These are phyloP conservation scores for Entrophospora sp. DNA, from an alignment of 192 early-diverging fungal genomes.

Conservation along the genomic window DNA sequence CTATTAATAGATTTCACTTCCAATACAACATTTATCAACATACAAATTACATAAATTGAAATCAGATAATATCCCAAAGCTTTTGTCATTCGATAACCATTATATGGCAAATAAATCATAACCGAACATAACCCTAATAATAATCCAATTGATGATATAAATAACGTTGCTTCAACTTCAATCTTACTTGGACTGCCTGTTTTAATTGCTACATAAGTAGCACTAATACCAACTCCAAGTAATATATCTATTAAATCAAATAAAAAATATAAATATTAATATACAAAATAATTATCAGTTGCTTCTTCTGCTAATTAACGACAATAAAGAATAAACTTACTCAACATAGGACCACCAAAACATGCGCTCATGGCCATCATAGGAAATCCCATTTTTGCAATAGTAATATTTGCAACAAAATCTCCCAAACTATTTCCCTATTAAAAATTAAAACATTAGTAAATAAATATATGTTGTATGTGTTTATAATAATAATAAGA, in stretches of 20 bases:
- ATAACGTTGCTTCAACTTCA: constrained; percentile 53
- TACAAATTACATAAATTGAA: constrained; percentile 49
- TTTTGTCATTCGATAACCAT: constrained; percentile 54
- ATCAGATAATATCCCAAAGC: constrained; percentile 50
- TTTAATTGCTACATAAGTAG: constrained; percentile 45
- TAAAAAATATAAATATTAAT: neutral
- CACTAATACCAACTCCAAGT: constrained; percentile 77
- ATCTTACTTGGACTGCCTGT: constrained; percentile 44
- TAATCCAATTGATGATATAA: constrained; percentile 60
- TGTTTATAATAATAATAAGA: too few species aligned
- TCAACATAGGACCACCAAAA: constrained; percentile 88
- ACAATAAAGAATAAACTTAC: constrained; percentile 31
- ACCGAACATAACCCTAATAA: constrained; percentile 51
- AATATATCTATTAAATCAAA: constrained; percentile 76
- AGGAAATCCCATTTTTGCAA: constrained; percentile 85
- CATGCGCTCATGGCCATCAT: constrained; percentile 94
- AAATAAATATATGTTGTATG: too few species aligned
- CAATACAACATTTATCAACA: constrained; percentile 50
- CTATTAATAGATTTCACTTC: constrained; percentile 27
- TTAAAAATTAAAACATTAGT: constrained; percentile 11
- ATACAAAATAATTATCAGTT: too few species aligned
- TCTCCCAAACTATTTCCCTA: constrained; percentile 79
- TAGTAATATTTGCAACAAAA: constrained; percentile 85
- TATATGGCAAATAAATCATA: constrained; percentile 51
- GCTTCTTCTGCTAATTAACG: too few species aligned